A percentile compares a stretch with the other conserved stretches of the same genome.
Evolutionary conservation across 2,329 filamentous ascomycete genomes (phyloP).

Genomic region (Fusarium sp.): DNA sequence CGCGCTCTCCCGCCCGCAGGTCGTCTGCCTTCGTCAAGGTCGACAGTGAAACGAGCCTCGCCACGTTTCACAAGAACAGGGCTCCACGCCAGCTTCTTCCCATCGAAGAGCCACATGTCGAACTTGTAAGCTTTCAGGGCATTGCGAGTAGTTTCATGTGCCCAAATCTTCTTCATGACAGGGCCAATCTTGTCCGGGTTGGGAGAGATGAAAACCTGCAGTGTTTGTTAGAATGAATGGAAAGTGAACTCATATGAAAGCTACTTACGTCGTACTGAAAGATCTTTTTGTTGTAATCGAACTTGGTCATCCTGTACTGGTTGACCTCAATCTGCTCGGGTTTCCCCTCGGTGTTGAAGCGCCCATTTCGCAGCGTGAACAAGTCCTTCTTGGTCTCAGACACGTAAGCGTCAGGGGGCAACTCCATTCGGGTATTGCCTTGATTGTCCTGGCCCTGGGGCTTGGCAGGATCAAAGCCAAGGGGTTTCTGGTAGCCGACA

Average conservation of each 20-base stretch:
- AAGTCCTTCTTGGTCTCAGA: conserved; percentile 45
- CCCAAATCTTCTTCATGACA: conserved; percentile 80
- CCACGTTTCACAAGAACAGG: conserved; percentile 52
- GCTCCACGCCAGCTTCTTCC: conserved; percentile 84
- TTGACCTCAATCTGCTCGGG: conserved; percentile 70
- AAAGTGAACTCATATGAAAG: background rate
- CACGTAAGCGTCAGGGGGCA: conserved; percentile 65
- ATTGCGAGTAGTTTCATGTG: conserved; percentile 65
- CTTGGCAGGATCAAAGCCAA: conserved; percentile 57
- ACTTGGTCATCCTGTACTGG: conserved; percentile 72
- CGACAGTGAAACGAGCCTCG: conserved; percentile 67
- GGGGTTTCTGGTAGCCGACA: conserved; percentile 35
- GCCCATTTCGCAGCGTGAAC: conserved; percentile 47
- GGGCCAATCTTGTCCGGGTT: conserved; percentile 67
- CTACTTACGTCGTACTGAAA: conserved; percentile 85
- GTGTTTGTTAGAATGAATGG: conserved; percentile 8
- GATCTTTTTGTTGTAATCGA: conserved; percentile 66
- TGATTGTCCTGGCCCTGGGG: conserved; percentile 44
- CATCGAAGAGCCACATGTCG: conserved; percentile 76
- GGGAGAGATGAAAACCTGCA: conserved; percentile 70
- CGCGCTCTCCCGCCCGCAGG: conserved; percentile 46
- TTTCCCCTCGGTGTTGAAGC: conserved; percentile 66
- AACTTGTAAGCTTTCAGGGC: conserved; percentile 58
- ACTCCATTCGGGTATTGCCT: conserved; percentile 60
- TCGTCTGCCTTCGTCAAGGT: conserved; percentile 74